Base-by-base conservation (phyloP, 2,329 filamentous ascomycete genomes). In the Onygenales sp. region DNA sequence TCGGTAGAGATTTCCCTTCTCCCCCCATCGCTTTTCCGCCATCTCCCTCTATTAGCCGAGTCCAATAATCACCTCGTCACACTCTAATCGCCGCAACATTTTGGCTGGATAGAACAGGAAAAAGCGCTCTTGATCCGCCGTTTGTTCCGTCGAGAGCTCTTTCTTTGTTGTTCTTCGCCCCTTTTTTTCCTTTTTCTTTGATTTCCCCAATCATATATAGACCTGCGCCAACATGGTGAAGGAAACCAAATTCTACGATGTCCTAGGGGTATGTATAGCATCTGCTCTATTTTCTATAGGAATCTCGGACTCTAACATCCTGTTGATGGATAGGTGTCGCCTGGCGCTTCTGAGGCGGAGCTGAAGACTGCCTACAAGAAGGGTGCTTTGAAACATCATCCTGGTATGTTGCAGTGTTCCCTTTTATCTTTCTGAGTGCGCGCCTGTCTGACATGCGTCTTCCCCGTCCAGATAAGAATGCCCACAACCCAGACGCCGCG, bases 301-400 rank as follows among this genome's bases (percentile, higher is more conserved):
- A 37, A 42, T 54, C 14, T 14, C n/a, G 34, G 13, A 14, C 27
- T 33, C 33, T 46, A 39, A 40, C 21, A 31, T 4, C 14, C 32
- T 6, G 39, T 45, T 46, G 13, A 42, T 43, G 40, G 14, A 32
- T 61, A 94, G 88, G 87, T 94, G 62, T 60, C 86, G 63, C 85
- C 88, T 59, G 84, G 81, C 64, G 88, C 87, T 60, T 86, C 86
- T 55, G 92, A 97, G 64, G 77, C 85, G 62, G 87, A 96, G 73
- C 77, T 98, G 60, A 96, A 93, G 78, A 90, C 91, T 66, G 90
- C 92, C 37, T 98, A 98, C 74, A 88, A 91, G 69, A 96, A 94
- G 71, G 84, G 88, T 54, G 93, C 93, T 17, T 79, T 98, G 57
- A 90, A 85, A 70, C 83, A 89, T 63, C 93, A 98, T 67, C 88